These are phyloP conservation scores for Licmophora abbreviata DNA, from an alignment of 108 stramenopile species.

Conservation along the genomic window DNA sequence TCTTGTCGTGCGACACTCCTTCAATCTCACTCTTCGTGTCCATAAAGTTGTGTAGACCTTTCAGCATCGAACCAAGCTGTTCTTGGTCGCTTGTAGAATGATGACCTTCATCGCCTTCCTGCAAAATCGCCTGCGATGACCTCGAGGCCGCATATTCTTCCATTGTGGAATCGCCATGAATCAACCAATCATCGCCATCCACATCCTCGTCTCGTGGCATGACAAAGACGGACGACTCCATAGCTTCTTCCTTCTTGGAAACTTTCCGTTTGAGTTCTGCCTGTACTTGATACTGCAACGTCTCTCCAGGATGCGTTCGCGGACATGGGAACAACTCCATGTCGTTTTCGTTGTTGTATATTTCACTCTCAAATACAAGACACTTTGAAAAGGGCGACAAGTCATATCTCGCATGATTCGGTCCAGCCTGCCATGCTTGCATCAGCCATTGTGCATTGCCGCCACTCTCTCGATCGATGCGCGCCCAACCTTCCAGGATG, in stretches of 20 bases:
- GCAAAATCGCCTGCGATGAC: neutral
- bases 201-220: slow-evolving; percentile 31
- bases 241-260: neutral
- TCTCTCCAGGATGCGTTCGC: slow-evolving; percentile 26
- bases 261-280: slow-evolving; percentile 22
- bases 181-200: slow-evolving; percentile 56
- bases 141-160: slow-evolving; percentile 17
- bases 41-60: slow-evolving; percentile 41
- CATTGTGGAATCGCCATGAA: slow-evolving; percentile 4
- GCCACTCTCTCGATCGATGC: slow-evolving; percentile 29
- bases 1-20: slow-evolving; percentile 27
- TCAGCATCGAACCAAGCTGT: slow-evolving; percentile 16
- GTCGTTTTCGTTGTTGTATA: slow-evolving; percentile 5
- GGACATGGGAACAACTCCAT: slow-evolving; percentile 22
- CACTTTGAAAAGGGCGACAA: slow-evolving; percentile 37
- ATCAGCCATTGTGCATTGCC: slow-evolving; percentile 15
- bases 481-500: slow-evolving; percentile 36
- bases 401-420: slow-evolving; percentile 24
- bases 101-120: neutral
- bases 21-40: slow-evolving; percentile 41
- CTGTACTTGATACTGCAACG: slow-evolving; percentile 30
- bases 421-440: slow-evolving; percentile 43
- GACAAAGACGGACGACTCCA: slow-evolving; percentile 1
- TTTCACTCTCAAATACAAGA: slow-evolving; percentile 42
- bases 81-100: slow-evolving; percentile 10